A percentile compares a stretch with the other conserved stretches of the same genome.
These are phyloP conservation scores for Trichoderma cornu-damae DNA, from an alignment of 2,329 filamentous ascomycete species.

Conservation along the genomic window DNA sequence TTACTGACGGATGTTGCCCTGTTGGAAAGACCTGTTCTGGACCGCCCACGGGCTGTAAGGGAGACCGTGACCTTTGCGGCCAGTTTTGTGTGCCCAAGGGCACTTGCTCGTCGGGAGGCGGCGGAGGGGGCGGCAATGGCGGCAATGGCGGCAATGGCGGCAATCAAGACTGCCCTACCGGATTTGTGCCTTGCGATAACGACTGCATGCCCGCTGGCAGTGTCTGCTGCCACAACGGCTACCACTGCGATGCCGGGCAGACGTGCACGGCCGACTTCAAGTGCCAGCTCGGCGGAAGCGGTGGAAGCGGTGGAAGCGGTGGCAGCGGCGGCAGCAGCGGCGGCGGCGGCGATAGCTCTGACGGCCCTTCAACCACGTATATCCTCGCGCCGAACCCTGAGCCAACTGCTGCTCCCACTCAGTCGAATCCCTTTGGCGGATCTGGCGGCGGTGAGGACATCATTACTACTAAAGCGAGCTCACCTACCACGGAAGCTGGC, in stretches of 20 bases:
- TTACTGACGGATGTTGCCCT: slow-evolving; percentile 29
- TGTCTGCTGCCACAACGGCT: slow-evolving; percentile 24
- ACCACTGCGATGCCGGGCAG: slow-evolving; percentile 22
- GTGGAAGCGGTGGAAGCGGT: slow-evolving; percentile 19
- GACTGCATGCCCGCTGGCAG: slow-evolving; percentile 23
- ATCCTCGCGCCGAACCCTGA: slow-evolving; percentile 6
- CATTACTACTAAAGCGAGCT: background rate
- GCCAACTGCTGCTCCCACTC: background rate
- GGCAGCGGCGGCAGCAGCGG: background rate
- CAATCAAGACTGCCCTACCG: slow-evolving; percentile 6
- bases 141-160: slow-evolving; percentile 10
- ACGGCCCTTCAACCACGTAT: background rate
- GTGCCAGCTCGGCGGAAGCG: slow-evolving; percentile 15
- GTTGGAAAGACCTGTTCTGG: slow-evolving; percentile 26
- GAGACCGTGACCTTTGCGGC: slow-evolving; percentile 23
- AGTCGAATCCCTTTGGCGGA: slow-evolving; percentile 13
- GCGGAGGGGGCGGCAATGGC: slow-evolving; percentile 20
- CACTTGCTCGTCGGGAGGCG: slow-evolving; percentile 19
- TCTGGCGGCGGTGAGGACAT: background rate
- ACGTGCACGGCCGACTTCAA: slow-evolving; percentile 17
- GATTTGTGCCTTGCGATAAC: slow-evolving; percentile 18
- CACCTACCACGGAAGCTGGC: background rate
- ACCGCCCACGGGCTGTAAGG: slow-evolving; percentile 7
- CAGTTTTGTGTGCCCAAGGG: slow-evolving; percentile 16
- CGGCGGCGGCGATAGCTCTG: background rate